Evolutionary conservation across 257 asterid genomes (phyloP), one percentile per base, ranked within the genome.

Genomic region (Pogostemon cablin): DNA sequence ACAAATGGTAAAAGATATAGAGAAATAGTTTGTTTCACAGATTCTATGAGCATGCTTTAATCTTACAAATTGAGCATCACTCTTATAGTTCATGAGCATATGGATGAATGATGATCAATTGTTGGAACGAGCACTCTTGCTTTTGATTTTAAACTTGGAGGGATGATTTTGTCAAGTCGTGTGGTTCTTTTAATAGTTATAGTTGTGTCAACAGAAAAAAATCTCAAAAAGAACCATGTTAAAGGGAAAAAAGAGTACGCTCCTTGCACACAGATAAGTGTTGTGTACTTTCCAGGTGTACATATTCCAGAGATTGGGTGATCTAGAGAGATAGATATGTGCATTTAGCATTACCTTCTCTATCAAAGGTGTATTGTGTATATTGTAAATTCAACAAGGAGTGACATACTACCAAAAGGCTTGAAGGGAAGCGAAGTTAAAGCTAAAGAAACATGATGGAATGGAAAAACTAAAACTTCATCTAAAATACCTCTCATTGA

Each of bases 401-500:
- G 76, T 52, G 70, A 40, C 9, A 62, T 8, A 54, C 17, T 58
- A 40, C 64, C 32, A 35, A 56, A 50, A 49, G 17, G 64, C 37
- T n/a, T 11, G 60, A 68, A 17, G 43, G 9, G 46, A 71, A 73
- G 37, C 15, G 25, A 60, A 38, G 57, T 67, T 71, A 55, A 65
- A 66, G 54, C 62, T 46, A 60, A 67, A 25, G 10, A 58, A 44
- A 55, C 64, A 34, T 43, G 55, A 38, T 15, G 55, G 44, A 34
- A 68, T 62, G 65, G 46, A 41, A 64, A 66, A 17, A 71, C 12
- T 25, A 55, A 77, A 41, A 47, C 58, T 75, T 34, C 37, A 72
- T 69, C 72, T 48, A 37, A 65, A 39, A 49, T 81, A 87, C 93
- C 95, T 86, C 57, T 82, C 89, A 72, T 78, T 82, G 49, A 76